Conservation (phyloP, 306 rosid species). For the Pterocarpus santalinus region DNA sequence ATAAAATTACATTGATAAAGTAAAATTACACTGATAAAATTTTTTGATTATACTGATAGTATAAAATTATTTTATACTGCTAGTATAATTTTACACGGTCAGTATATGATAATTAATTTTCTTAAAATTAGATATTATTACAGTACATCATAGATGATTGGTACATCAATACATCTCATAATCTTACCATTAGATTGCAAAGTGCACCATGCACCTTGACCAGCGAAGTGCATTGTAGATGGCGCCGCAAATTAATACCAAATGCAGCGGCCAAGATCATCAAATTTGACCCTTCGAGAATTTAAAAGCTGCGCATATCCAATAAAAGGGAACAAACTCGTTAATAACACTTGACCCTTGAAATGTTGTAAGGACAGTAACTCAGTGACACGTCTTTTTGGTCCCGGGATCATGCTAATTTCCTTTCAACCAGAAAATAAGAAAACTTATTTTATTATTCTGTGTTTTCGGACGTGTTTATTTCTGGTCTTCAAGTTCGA, state of each 20-base stretch:
- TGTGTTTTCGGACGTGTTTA: not conserved
- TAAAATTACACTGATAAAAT: too few relatives aligned
- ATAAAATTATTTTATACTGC: too few relatives aligned
- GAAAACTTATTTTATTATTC: not conserved
- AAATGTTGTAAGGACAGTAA: conserved; percentile 52
- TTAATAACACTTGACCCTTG: conserved; percentile 52
- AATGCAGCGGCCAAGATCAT: not conserved
- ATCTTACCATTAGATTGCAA: too few relatives aligned
- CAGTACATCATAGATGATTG: too few relatives aligned
- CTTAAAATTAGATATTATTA: too few relatives aligned
- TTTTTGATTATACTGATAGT: too few relatives aligned
- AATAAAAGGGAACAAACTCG: conserved; percentile 17
- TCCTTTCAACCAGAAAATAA: not conserved
- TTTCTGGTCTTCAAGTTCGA: not conserved
- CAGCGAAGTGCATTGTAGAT: too few relatives aligned
- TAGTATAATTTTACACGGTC: too few relatives aligned
- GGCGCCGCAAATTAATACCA: not conserved
- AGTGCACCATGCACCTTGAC: too few relatives aligned
- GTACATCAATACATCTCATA: too few relatives aligned
- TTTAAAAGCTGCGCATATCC: conserved; percentile 44
- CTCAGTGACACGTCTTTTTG: conserved; percentile 49
- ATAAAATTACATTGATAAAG: too few relatives aligned
- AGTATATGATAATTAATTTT: too few relatives aligned
- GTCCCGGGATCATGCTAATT: conserved; percentile 18
- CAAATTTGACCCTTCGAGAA: conserved; percentile 47